Base-by-base conservation (phyloP, 2,329 filamentous ascomycete genomes). In the Chrysoporthe deuterocubensis region DNA sequence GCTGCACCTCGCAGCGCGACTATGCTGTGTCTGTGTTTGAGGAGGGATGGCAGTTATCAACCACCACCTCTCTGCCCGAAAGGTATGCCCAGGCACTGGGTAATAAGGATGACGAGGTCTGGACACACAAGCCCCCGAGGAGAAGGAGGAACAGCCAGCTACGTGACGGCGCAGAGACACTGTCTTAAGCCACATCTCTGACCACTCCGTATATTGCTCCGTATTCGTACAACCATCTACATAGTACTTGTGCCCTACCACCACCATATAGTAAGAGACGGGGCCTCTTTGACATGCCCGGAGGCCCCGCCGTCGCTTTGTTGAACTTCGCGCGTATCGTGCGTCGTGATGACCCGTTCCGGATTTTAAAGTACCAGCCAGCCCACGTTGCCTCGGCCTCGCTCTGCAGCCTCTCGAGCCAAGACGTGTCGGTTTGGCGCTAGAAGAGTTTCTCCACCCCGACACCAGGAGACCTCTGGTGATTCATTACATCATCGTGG, bases 151-250 rank as follows among this genome's bases (percentile, higher is more conserved):
- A 54, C 32, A 42, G 34, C 56, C 32, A 40, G 56, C 34, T 14
- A 58, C 34, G 56, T n/a, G 50, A 21, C 50, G 32, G 50, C 50
- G 26, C 26, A 26, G 21, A 54, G 50, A 32, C 54, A 57, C 32
- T 57, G 54, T 57, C 54, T 57, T 14, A 57, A 57, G 54, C 54
- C 54, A 57, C 54, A 40, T 57, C 54, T 57, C 14, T 21, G 34
- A 18, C 32, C 16, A 57, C 5, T 37, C 18, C 21, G 54, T 57
- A 34, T 14, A 37, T 37, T 40, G n/a, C 32, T 11, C 50, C 50
- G 50, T 32, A 16, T 34, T 13, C 26, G 26, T 40, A 57, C 7
- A 57, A 14, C 18, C 11, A 21, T 2, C 26, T 32, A 4, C 21
- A 32, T 16, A 16, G 6, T 26, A 52, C 48, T 13, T 40, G 37